Evolutionary conservation across 768 basidiomycete species (phyloP).

Genomic region (Cystobasidium onofrii): DNA sequence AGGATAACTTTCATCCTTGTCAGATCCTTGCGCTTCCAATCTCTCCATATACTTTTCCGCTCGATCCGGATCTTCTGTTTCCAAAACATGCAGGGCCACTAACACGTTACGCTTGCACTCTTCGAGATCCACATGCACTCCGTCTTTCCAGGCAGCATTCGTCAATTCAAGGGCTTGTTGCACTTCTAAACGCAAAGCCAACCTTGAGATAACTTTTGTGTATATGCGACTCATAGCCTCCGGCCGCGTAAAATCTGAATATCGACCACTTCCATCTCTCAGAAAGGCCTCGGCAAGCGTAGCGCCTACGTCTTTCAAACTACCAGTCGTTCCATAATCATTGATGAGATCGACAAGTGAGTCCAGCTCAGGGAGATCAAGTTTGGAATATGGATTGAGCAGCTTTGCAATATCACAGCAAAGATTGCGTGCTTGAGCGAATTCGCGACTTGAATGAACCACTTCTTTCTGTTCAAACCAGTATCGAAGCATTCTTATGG

Average conservation of each 20-base stretch:
- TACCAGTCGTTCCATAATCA: neutral
- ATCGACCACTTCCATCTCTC: neutral
- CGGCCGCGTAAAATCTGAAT: neutral
- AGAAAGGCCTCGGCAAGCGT: neutral
- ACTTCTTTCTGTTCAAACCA: neutral
- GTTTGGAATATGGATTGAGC: neutral
- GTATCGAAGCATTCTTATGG: neutral
- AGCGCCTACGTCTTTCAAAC: neutral
- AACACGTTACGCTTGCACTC: neutral
- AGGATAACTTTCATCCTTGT: neutral
- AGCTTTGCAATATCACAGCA: neutral
- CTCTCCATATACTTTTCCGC: neutral
- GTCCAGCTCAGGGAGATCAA: neutral
- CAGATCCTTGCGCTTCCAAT: neutral
- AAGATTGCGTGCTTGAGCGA: neutral
- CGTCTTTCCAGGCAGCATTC: neutral
- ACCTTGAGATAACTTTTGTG: neutral
- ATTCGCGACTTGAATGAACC: neutral
- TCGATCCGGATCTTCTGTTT: neutral
- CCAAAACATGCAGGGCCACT: neutral
- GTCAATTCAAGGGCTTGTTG: neutral
- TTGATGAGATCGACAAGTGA: neutral
- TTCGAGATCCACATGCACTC: neutral
- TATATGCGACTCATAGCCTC: neutral
- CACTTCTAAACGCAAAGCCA: neutral